These are phyloP conservation scores for Scenedesmus sp. DNA, from an alignment of 163 green algal species.

Conservation along the genomic window DNA sequence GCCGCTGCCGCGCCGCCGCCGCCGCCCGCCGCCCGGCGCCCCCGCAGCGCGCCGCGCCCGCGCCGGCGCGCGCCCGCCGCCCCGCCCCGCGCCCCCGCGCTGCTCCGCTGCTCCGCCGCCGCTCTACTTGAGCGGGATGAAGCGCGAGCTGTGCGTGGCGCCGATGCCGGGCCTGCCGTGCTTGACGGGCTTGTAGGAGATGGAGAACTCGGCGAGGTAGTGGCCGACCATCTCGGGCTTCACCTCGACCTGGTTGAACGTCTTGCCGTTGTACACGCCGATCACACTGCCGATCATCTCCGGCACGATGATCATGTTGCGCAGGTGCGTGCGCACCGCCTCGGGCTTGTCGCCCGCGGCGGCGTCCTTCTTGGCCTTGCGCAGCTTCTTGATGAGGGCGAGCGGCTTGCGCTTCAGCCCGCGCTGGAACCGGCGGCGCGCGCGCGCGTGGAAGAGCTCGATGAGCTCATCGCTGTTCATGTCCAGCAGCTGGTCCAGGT, in stretches of 20 bases:
- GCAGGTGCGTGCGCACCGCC: conserved; percentile 98
- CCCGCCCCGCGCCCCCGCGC: background rate
- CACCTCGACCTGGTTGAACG: conserved; percentile 99
- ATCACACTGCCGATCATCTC: conserved; percentile 99
- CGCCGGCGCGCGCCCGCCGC: background rate
- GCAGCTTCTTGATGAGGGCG: conserved; percentile 98
- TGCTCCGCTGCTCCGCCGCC: conserved; percentile 1
- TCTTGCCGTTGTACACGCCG: conserved; percentile 99
- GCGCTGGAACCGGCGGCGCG: conserved; percentile 88
- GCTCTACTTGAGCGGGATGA: conserved; percentile 94
- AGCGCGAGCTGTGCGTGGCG: conserved; percentile 91
- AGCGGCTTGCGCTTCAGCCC: conserved; percentile 97
- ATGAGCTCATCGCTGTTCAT: conserved; percentile 97
- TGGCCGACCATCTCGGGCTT: conserved; percentile 93
- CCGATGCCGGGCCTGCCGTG: conserved; percentile 98
- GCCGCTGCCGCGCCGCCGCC: too few species aligned
- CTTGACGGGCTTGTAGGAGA: conserved; percentile 99
- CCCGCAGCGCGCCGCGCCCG: background rate
- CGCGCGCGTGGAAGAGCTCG: conserved; percentile 93
- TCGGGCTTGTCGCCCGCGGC: conserved; percentile 94
- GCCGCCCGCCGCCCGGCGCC: too few species aligned
- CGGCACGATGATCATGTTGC: conserved; percentile 99
- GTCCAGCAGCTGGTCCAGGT: conserved; percentile 99
- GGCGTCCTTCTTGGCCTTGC: conserved; percentile 89
- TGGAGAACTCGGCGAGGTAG: conserved; percentile 99